Base-by-base conservation (phyloP, 345 rosid genomes). In the Leavenworthia alabamica region DNA sequence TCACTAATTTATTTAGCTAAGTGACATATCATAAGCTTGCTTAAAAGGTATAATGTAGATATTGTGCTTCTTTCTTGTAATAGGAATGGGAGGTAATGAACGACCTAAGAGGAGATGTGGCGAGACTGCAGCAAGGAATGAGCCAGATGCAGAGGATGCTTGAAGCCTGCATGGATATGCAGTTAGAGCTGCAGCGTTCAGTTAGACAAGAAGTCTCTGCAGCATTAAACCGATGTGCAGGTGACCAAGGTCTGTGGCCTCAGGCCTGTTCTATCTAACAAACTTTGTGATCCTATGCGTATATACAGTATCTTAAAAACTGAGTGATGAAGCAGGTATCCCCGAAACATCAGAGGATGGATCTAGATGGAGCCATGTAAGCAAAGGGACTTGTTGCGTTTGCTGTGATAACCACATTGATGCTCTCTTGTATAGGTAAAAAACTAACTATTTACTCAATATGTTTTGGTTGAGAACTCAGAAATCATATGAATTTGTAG, bases 71-170 rank as follows among this genome's bases (percentile, higher is more conserved):
- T n/a, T n/a, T 17, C 31, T 13, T 11, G 15, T 12, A 17, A 4
- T 60, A 86, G 94, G 94, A 86, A 70, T 86, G 87, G 89, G 94
- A 86, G 64, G 79, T 80, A 83, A 56, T 83, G 41, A 84, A 80
- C 83, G 73, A n/a, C n/a, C n/a, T n/a, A n/a, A n/a, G n/a, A n/a
- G n/a, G n/a, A n/a, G n/a, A n/a, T n/a, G n/a, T n/a, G n/a, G n/a
- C n/a, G n/a, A n/a, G n/a, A n/a, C n/a, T n/a, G n/a, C n/a, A n/a
- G n/a, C n/a, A n/a, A n/a, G n/a, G n/a, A n/a, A n/a, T n/a, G n/a
- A n/a, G n/a, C n/a, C n/a, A n/a, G n/a, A n/a, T n/a, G n/a, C n/a
- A n/a, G n/a, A n/a, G n/a, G n/a, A n/a, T n/a, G n/a, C n/a, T n/a
- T n/a, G n/a, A n/a, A n/a, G n/a, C n/a, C n/a, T n/a, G n/a, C n/a